Evolutionary conservation across 768 basidiomycete species (phyloP).

Genomic region (Pleurotus eryngii): DNA sequence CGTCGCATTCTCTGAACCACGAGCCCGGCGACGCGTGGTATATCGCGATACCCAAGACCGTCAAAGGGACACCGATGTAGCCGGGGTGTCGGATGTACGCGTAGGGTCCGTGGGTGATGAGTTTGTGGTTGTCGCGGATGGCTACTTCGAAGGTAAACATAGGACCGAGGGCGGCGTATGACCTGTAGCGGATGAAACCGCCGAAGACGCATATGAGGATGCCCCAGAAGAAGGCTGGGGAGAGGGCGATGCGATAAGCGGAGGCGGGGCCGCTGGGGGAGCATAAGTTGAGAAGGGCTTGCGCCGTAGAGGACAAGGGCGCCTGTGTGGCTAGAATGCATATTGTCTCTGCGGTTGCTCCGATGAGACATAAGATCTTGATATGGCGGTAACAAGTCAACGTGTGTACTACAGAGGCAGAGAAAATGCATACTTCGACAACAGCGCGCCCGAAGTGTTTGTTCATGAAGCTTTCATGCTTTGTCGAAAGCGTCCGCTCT

Average conservation of each 20-base stretch:
- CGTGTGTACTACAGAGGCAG: neutral
- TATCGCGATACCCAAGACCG: constrained; percentile 29
- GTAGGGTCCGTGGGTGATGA: constrained; percentile 50
- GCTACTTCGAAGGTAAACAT: constrained; percentile 53
- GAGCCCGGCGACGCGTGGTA: constrained; percentile 39
- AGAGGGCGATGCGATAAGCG: constrained; percentile 23
- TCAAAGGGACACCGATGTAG: constrained; percentile 41
- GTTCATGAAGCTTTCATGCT: constrained; percentile 33
- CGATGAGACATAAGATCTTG: constrained; percentile 36
- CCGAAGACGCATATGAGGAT: constrained; percentile 35
- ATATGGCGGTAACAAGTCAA: constrained; percentile 3
- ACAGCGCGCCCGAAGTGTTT: constrained; percentile 28
- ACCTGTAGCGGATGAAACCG: constrained; percentile 36
- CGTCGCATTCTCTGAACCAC: constrained; percentile 41
- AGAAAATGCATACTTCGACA: constrained; percentile 31
- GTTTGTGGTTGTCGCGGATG: constrained; percentile 41
- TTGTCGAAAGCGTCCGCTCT: constrained; percentile 31
- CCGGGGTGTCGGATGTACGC: constrained; percentile 45
- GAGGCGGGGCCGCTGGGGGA: constrained; percentile 12
- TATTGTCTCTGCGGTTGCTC: constrained; percentile 33
- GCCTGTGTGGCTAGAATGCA: constrained; percentile 30
- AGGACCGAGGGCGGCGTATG: constrained; percentile 43
- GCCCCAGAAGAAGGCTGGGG: constrained; percentile 33
- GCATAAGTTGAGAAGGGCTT: constrained; percentile 23
- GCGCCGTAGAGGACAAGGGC: constrained; percentile 18